Conservation (phyloP, 768 basidiomycete genomes). For the Phanerodontia chrysosporium region DNA sequence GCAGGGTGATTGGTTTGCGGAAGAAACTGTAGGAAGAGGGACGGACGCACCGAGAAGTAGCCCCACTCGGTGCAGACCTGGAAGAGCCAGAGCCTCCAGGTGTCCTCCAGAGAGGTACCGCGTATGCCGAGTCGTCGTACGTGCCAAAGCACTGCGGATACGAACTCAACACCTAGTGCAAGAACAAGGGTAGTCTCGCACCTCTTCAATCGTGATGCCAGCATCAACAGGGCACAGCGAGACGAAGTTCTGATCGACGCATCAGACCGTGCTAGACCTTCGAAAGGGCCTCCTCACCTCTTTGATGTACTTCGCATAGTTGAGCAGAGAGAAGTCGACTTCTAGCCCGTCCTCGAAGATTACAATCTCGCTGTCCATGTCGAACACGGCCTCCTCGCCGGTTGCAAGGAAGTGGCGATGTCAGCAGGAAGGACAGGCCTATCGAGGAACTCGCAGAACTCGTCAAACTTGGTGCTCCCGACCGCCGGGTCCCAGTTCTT, state of each 20-base stretch:
- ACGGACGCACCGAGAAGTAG: constrained; percentile 67
- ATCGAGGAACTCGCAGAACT: constrained; percentile 60
- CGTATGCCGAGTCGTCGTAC: constrained; percentile 62
- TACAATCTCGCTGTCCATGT: constrained; percentile 28
- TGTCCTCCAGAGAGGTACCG: constrained; percentile 56
- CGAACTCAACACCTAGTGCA: background rate
- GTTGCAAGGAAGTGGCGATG: constrained; percentile 25
- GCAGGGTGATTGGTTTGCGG: background rate
- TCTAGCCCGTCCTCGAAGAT: constrained; percentile 41
- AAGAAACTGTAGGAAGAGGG: background rate
- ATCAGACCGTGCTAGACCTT: no score
- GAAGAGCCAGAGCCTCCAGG: constrained; percentile 87
- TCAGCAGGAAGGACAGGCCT: constrained; percentile 28
- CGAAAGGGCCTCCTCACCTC: constrained; percentile 41
- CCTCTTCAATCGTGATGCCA: constrained; percentile 43
- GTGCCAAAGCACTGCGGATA: constrained; percentile 78
- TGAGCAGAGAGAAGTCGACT: constrained; percentile 57
- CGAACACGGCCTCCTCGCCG: constrained; percentile 40
- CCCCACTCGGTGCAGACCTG: constrained; percentile 97
- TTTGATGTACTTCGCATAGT: constrained; percentile 77
- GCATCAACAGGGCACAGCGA: constrained; percentile 48
- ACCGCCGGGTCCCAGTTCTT: constrained; percentile 84
- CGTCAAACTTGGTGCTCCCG: constrained; percentile 56
- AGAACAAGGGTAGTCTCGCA: constrained; percentile 20
- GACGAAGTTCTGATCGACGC: constrained; percentile 52